Conservation (phyloP, 805 yeast genomes). For the Yarrowia hollandica region DNA sequence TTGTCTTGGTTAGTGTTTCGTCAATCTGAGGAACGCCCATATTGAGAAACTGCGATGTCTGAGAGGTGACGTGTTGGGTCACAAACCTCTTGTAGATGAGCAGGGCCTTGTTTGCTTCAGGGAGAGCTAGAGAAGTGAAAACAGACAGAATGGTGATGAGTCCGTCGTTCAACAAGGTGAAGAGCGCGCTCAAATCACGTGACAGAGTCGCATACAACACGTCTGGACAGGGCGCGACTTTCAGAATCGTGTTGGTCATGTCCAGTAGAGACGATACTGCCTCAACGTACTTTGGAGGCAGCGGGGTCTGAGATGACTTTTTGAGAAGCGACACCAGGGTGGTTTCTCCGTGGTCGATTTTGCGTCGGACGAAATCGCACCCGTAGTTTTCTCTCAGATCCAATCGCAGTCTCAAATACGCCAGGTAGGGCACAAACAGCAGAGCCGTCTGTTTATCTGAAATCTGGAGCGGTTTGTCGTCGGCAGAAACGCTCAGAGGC, state of each 20-base stretch:
- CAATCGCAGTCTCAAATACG: not conserved
- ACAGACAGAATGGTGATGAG: conserved; percentile 3
- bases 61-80: not conserved
- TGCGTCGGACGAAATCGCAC: not conserved
- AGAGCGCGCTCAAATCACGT: not conserved
- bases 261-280: not conserved
- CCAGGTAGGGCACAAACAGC: not conserved
- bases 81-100: conserved; percentile 14
- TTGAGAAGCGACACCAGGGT: not conserved
- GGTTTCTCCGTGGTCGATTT: not conserved
- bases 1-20: not conserved
- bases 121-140: not conserved
- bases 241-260: not conserved
- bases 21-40: conserved; percentile 6
- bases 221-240: not conserved
- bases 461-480: not conserved
- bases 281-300: not conserved
- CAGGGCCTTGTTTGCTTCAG: not conserved
- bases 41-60: conserved; percentile 1
- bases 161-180: not conserved
- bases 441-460: not conserved
- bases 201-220: not conserved
- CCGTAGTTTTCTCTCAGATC: not conserved
- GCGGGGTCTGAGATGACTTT: too few relatives aligned
- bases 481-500: not conserved